Conservation (phyloP, 441 rosid species). For the Macaranga tanarius region DNA sequence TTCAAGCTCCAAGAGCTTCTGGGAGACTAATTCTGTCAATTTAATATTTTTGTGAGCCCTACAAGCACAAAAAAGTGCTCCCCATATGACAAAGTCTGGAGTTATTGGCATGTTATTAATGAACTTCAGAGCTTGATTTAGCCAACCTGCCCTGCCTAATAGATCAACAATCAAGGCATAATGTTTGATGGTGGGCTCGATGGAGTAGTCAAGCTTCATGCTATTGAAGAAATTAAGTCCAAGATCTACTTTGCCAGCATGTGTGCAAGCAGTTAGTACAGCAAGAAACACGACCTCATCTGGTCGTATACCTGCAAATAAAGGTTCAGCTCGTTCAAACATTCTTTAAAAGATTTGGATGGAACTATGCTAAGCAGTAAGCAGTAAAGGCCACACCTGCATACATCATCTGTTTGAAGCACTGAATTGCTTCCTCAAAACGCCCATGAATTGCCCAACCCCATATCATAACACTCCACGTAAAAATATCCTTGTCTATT, state of each 20-base stretch:
- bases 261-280: conserved; percentile 51
- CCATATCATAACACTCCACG: conserved; percentile 76
- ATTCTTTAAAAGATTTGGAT: neutral
- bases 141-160: conserved; percentile 61
- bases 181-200: conserved; percentile 64
- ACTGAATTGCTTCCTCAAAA: conserved; percentile 46
- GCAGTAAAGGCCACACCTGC: conserved; percentile 37
- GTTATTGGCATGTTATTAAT: conserved; percentile 50
- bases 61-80: conserved; percentile 60
- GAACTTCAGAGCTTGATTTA: conserved; percentile 48
- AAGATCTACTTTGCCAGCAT: conserved; percentile 51
- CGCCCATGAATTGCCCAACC: conserved; percentile 61
- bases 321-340: neutral
- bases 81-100: conserved; percentile 63
- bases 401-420: conserved; percentile 63
- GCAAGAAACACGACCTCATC: conserved; percentile 63
- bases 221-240: conserved; percentile 61
- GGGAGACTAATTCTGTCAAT: conserved; percentile 44
- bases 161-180: conserved; percentile 51
- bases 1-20: conserved; percentile 50
- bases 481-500: conserved; percentile 42
- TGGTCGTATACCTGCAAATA: conserved; percentile 59
- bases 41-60: conserved; percentile 47
- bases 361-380: neutral
- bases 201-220: conserved; percentile 62